Conservation (phyloP, 106 monocot genomes). For the Chionographis japonica region DNA sequence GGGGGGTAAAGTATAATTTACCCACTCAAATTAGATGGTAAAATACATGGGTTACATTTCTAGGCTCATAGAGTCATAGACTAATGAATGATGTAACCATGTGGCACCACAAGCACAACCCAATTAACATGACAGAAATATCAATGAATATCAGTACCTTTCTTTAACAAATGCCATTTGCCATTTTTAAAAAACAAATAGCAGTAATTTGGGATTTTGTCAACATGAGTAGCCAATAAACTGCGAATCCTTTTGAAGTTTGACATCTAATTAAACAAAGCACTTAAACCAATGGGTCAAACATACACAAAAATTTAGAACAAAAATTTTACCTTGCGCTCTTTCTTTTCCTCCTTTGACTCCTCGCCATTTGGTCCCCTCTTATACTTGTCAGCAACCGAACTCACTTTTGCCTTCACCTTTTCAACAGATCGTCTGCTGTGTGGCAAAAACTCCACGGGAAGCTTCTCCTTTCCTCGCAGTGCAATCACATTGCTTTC, state of each 20-base stretch:
- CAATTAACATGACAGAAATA: not conserved
- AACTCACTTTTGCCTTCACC: constrained; percentile 23
- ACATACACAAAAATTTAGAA: too few species aligned
- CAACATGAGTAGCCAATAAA: too few species aligned
- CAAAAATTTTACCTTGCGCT: constrained; percentile 67
- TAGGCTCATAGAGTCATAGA: too few species aligned
- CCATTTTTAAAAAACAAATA: not conserved
- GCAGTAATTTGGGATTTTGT: too few species aligned
- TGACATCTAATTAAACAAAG: too few species aligned
- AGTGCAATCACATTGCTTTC: constrained; percentile 56
- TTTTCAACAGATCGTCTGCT: constrained; percentile 46
- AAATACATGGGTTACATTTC: not conserved
- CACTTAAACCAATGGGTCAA: too few species aligned
- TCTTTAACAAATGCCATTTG: not conserved
- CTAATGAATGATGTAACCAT: too few species aligned
- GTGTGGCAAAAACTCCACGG: constrained; percentile 68
- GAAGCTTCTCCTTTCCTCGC: constrained; percentile 78
- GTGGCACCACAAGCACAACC: constrained; percentile 1
- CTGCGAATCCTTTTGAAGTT: too few species aligned
- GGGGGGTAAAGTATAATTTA: too few species aligned
- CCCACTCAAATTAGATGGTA: not conserved
- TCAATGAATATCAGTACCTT: not conserved
- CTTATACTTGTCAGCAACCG: constrained; percentile 17
- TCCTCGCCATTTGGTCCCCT: constrained; percentile 42
- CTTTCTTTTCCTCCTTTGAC: constrained; percentile 95